Percentiles rank a stretch among this genome's conserved stretches.
Evolutionary conservation across 352 stramenopile genomes (phyloP).

Genomic region (Pythium sukuiense): DNA sequence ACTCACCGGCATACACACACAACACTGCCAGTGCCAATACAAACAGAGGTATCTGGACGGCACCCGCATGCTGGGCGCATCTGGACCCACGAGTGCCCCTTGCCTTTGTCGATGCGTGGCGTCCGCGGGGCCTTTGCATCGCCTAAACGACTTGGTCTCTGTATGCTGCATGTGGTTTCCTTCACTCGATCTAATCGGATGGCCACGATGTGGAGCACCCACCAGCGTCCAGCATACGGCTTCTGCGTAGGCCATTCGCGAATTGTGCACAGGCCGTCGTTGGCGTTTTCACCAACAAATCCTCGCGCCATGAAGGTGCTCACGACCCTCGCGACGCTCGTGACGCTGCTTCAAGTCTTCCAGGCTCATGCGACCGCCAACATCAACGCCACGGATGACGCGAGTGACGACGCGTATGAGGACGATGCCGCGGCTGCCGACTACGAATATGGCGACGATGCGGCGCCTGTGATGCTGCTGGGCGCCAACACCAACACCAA

Average conservation of each 20-base stretch:
- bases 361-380: neutral
- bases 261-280: neutral
- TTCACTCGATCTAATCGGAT: constrained; percentile 3
- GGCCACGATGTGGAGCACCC: constrained; percentile 4
- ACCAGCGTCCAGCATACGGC: constrained; percentile 4
- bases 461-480: constrained; percentile 2
- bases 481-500: constrained; percentile 1
- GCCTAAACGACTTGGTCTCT: neutral
- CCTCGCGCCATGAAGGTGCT: neutral
- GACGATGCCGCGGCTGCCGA: neutral
- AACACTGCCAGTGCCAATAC: too few species aligned
- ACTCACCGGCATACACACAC: neutral
- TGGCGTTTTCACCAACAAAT: constrained; percentile 4
- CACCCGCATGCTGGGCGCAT: neutral
- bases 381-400: neutral
- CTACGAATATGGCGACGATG: neutral
- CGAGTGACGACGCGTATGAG: neutral
- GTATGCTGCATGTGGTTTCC: neutral
- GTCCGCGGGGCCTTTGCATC: neutral
- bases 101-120: neutral
- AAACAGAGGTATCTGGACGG: neutral
- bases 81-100: neutral
- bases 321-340: neutral
- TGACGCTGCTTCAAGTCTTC: constrained; percentile 3
- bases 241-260: neutral